Percentiles rank a stretch among this genome's conserved stretches.
phyloP scores from a whole-genome alignment of 1,284 basidiomycete species.

The Cryptococcus sp. region DNA sequence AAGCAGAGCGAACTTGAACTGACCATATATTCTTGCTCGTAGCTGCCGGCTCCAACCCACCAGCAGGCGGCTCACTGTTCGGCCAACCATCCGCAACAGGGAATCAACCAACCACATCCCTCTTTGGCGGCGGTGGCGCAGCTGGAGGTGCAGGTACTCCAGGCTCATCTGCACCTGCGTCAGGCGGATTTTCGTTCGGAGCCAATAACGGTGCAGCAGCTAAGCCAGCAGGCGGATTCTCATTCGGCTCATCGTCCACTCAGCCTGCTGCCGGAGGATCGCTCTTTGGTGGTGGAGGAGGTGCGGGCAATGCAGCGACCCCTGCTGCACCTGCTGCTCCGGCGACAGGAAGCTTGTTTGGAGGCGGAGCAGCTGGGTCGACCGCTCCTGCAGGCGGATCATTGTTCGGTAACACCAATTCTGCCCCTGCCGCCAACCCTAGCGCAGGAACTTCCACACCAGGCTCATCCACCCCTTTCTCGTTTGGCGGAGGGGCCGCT shows the following conservation, averaged over 20 bases:
- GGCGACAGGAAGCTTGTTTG: conserved; percentile 16
- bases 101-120: conserved; percentile 18
- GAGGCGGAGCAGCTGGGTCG: not conserved
- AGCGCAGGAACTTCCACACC: conserved; percentile 4
- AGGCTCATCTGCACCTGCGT: conserved; percentile 8
- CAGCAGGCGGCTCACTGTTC: conserved; percentile 27
- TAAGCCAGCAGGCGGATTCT: conserved; percentile 7
- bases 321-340: conserved; percentile 19
- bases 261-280: conserved; percentile 8
- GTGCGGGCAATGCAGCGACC: not conserved
- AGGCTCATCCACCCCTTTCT: conserved; percentile 14
- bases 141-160: conserved; percentile 12
- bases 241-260: conserved; percentile 10
- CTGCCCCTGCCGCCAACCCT: conserved; percentile 1
- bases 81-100: conserved; percentile 23
- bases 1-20: not conserved
- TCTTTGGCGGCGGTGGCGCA: conserved; percentile 24
- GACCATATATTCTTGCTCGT: not conserved
- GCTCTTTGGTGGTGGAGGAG: conserved; percentile 16
- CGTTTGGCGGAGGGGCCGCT: conserved; percentile 14
- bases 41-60: conserved; percentile 14
- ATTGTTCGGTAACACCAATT: conserved; percentile 32
- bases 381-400: conserved; percentile 21
- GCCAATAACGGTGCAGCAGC: conserved; percentile 12
- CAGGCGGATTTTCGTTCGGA: conserved; percentile 19